Percentiles rank a stretch among this genome's conserved stretches.
Conservation (phyloP, 495 filamentous ascomycete genomes). For the Glarea lozoyensis region DNA sequence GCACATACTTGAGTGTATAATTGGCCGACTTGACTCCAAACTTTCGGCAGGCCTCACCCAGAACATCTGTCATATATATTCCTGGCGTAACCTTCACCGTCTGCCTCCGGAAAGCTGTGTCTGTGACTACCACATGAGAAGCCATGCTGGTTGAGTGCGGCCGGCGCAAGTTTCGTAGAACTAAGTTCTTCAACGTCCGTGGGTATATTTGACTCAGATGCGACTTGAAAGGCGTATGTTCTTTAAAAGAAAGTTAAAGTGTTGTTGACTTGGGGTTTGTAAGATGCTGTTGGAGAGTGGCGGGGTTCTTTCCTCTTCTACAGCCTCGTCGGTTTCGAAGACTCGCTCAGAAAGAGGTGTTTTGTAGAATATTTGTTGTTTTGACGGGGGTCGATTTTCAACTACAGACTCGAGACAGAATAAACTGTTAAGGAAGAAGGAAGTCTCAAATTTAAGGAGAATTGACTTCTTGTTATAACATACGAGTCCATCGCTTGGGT, state of each 20-base stretch:
- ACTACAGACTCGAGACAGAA: too few species aligned
- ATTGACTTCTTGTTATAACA: too few species aligned
- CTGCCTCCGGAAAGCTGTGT: constrained; percentile 59
- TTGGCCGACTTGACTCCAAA: constrained; percentile 61
- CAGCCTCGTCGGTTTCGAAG: too few species aligned
- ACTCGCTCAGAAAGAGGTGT: too few species aligned
- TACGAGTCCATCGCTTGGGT: constrained; percentile 10
- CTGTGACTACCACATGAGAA: constrained; percentile 81
- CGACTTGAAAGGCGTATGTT: too few species aligned
- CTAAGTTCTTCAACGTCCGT: too few species aligned
- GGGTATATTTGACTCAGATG: too few species aligned
- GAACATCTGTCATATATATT: constrained; percentile 71
- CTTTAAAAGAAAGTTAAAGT: background rate
- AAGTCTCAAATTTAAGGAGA: too few species aligned
- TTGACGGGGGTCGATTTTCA: too few species aligned
- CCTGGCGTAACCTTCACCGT: constrained; percentile 77
- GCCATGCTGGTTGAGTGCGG: constrained; percentile 47
- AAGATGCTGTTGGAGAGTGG: constrained; percentile 8
- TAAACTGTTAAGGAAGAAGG: too few species aligned
- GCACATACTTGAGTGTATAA: constrained; percentile 69
- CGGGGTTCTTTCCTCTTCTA: constrained; percentile 12
- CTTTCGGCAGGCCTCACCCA: constrained; percentile 79
- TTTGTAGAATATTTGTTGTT: too few species aligned
- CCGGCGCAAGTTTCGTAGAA: too few species aligned
- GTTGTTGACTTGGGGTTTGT: background rate